A percentile compares a stretch with the other conserved stretches of the same genome.
phyloP scores from a whole-genome alignment of 2,329 filamentous ascomycete genomes.

The Daldinia sp. region DNA sequence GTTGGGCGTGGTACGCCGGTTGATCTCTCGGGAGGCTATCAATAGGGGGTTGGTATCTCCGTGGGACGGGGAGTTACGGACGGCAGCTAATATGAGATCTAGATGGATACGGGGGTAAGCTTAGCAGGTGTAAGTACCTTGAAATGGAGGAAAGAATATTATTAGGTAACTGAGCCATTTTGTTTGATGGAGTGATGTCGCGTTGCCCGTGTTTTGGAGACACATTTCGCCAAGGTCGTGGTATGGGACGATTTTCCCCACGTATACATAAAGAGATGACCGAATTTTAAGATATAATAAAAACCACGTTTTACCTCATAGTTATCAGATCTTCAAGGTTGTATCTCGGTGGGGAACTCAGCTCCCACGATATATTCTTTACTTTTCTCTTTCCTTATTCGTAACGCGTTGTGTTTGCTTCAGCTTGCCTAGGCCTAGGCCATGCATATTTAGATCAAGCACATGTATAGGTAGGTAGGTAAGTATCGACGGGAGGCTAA shows the following conservation, averaged over 20 bases:
- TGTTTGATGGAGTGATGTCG: not conserved
- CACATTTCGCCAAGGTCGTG: not conserved
- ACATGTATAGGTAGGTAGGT: not conserved
- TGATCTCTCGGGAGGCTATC: slow-evolving; percentile 12
- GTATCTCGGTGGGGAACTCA: slow-evolving; percentile 12
- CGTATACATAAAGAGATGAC: not conserved
- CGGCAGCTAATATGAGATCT: slow-evolving; percentile 23
- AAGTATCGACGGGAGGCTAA: slow-evolving; percentile 10
- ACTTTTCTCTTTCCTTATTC: slow-evolving; percentile 10
- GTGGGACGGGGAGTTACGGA: slow-evolving; percentile 1
- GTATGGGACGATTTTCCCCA: not conserved
- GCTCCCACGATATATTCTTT: slow-evolving; percentile 11
- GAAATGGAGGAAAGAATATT: slow-evolving; percentile 2
- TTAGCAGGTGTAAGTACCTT: slow-evolving; percentile 11
- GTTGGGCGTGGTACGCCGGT: not conserved
- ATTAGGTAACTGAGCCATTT: slow-evolving; percentile 1
- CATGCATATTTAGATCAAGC: slow-evolving; percentile 3
- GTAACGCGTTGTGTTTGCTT: not conserved
- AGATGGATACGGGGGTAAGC: not conserved
- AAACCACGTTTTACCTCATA: slow-evolving; percentile 29
- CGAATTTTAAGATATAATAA: slow-evolving; percentile 8
- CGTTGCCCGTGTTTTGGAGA: not conserved
- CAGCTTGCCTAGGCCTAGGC: slow-evolving; percentile 13
- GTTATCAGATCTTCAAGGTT: slow-evolving; percentile 10
- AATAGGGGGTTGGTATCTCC: slow-evolving; percentile 9